These are phyloP conservation scores for Fusarium beomiforme DNA, from an alignment of 2,329 filamentous ascomycete species.

Conservation along the genomic window DNA sequence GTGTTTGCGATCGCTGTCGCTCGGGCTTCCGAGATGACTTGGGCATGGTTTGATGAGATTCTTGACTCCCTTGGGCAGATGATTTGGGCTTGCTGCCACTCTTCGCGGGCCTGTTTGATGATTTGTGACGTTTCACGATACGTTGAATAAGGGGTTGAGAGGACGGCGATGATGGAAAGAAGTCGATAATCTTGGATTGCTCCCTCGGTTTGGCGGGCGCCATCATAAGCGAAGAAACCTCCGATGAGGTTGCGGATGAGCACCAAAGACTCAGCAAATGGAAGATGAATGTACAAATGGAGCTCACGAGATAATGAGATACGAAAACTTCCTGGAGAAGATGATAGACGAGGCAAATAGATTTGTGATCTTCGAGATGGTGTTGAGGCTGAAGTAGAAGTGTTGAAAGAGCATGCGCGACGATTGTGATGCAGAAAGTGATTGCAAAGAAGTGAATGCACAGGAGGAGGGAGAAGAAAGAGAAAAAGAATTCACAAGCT, in stretches of 20 bases:
- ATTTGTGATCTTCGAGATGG: neutral
- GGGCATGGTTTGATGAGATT: neutral
- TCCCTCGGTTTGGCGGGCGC: slow-evolving; percentile 6
- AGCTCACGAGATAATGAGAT: neutral
- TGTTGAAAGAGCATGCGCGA: neutral
- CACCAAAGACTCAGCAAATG: neutral
- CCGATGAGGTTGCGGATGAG: neutral
- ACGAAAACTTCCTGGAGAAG: neutral
- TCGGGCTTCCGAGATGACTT: neutral
- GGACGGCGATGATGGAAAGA: slow-evolving; percentile 14
- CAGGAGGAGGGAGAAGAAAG: neutral
- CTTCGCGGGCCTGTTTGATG: neutral
- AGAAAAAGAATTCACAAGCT: neutral
- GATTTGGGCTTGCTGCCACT: neutral
- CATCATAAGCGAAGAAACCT: neutral
- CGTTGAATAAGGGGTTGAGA: neutral
- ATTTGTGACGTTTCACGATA: neutral
- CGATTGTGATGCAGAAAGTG: neutral
- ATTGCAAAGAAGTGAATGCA: neutral
- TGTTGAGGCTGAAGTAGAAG: neutral
- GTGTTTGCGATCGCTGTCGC: neutral
- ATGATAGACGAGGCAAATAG: neutral
- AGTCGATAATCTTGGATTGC: slow-evolving; percentile 28
- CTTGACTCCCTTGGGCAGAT: neutral
- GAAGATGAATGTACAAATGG: neutral